Evolutionary conservation across 1,284 basidiomycete genomes (phyloP), one percentile per base, ranked within the genome.

Genomic region (Austroboletus novae-zelandiae): DNA sequence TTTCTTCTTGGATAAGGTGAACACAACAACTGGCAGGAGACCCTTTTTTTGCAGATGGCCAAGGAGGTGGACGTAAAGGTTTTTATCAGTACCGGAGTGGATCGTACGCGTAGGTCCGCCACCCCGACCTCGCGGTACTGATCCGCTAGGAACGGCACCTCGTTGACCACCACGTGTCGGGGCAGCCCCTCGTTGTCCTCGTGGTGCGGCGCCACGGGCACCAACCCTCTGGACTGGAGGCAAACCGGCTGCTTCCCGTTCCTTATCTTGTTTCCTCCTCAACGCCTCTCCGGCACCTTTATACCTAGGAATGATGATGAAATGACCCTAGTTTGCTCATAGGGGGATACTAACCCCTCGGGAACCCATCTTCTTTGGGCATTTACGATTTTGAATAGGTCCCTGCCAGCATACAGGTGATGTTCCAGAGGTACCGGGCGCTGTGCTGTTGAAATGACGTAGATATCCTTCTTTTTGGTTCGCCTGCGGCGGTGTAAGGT

Each of bases 401-500:
- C 94, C 55, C 88, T 83, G 11, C 93, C 91, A 2, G 95, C 94
- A 72, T 97, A 99, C 6, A 99, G 74, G 71, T 90, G 98, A 73
- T 99, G 97, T 69, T 99, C 96, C 36, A 99, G 78, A 3, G 97
- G 97, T 3, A 99, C 96, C 0, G 97, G 97, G 53, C 97, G 83
- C 71, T 98, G 95, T 1, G 90, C 84, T 0, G 97, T 99, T 20
- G 92, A 97, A 58, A 99, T 98, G 47, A 99, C 97, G 69, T 98
- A 99, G 52, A 99, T 98, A 61, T 99, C 94, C 71, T 98, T 99
- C 77, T 94, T 97, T 76, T 99, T 99, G 1, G 97, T 99, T 10
- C 97, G 89, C 3, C 97, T 96, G 57, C 9, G 7, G 29, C 40
- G 34, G 25, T 23, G 41, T 52, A 40, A 50, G 45, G 35, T 40